A percentile compares a stretch with the other conserved stretches of the same genome.
phyloP scores from a whole-genome alignment of 768 basidiomycete species.

The Gelatoporia subvermispora region DNA sequence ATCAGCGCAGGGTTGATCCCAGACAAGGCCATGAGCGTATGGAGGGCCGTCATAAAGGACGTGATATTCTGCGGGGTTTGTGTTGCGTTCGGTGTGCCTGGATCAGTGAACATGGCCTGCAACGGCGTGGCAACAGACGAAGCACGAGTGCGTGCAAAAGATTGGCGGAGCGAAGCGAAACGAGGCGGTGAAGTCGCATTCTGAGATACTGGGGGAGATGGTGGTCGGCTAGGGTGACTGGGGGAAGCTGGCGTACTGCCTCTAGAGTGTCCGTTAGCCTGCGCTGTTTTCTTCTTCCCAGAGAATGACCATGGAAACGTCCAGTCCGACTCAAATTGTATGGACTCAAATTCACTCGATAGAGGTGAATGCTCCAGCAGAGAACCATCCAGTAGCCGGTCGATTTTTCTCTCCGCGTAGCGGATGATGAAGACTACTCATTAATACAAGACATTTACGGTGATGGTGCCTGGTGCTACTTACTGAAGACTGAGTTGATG shows the following conservation, averaged over 20 bases:
- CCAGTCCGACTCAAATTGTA: slow-evolving; percentile 98
- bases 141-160: too few species aligned
- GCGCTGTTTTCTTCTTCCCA: slow-evolving; percentile 50
- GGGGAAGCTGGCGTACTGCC: slow-evolving; percentile 33
- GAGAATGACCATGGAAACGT: slow-evolving; percentile 75
- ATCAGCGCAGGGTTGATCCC: slow-evolving; percentile 87
- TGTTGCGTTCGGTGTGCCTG: slow-evolving; percentile 25
- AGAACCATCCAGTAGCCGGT: slow-evolving; percentile 75
- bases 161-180: slow-evolving; percentile 33
- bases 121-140: slow-evolving; percentile 12
- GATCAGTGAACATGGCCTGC: slow-evolving; percentile 47
- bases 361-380: slow-evolving; percentile 79
- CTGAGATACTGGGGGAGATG: slow-evolving; percentile 50
- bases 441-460: neutral
- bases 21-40: slow-evolving; percentile 77
- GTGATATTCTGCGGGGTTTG: slow-evolving; percentile 51
- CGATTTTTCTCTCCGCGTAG: slow-evolving; percentile 84
- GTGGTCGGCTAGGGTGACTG: slow-evolving; percentile 41
- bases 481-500: slow-evolving; percentile 92
- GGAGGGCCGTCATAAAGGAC: slow-evolving; percentile 78
- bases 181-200: slow-evolving; percentile 43
- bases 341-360: slow-evolving; percentile 71
- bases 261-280: slow-evolving; percentile 13
- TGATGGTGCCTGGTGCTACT: slow-evolving; percentile 10
- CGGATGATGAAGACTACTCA: slow-evolving; percentile 88